Percentiles rank a stretch among this genome's conserved stretches.
Conservation (phyloP, 371 early-diverging fungal species). For the Rhizopus stolonifer region DNA sequence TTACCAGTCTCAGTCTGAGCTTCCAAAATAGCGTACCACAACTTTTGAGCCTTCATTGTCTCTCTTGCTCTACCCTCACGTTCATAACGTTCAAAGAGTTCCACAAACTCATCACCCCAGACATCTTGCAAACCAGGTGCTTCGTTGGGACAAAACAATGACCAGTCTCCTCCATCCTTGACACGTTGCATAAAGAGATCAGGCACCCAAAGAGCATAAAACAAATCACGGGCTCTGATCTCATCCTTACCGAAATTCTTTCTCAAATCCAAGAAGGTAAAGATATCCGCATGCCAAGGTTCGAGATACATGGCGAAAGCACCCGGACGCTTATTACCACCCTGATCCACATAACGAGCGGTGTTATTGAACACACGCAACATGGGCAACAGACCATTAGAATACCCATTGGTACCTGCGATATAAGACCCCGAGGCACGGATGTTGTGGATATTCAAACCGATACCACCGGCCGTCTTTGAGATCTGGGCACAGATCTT, state of each 20-base stretch:
- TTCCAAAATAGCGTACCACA: slow-evolving; percentile 95
- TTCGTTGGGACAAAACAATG: slow-evolving; percentile 92
- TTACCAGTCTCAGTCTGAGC: slow-evolving; percentile 97
- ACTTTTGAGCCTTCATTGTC: slow-evolving; percentile 89
- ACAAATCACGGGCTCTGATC: slow-evolving; percentile 90
- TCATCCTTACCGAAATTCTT: slow-evolving; percentile 98
- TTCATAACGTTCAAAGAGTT: slow-evolving; percentile 82
- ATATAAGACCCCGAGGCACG: slow-evolving; percentile 88
- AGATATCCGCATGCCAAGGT: slow-evolving; percentile 97
- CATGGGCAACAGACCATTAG: slow-evolving; percentile 95
- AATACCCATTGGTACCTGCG: slow-evolving; percentile 90
- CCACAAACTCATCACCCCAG: slow-evolving; percentile 91
- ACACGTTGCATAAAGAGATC: slow-evolving; percentile 98
- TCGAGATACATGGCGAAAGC: slow-evolving; percentile 96
- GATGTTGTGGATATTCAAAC: slow-evolving; percentile 89
- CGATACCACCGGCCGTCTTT: slow-evolving; percentile 95
- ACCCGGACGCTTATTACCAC: slow-evolving; percentile 95
- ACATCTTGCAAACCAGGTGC: slow-evolving; percentile 84
- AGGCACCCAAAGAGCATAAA: slow-evolving; percentile 94
- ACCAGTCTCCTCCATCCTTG: slow-evolving; percentile 88
- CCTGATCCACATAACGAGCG: slow-evolving; percentile 94
- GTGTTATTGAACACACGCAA: slow-evolving; percentile 94
- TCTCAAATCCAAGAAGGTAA: slow-evolving; percentile 90
- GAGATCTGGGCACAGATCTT: slow-evolving; percentile 92
- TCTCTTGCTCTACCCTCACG: slow-evolving; percentile 72